Evolutionary conservation across 306 rosid species (phyloP).

Genomic region (Leucaena leucocephala): DNA sequence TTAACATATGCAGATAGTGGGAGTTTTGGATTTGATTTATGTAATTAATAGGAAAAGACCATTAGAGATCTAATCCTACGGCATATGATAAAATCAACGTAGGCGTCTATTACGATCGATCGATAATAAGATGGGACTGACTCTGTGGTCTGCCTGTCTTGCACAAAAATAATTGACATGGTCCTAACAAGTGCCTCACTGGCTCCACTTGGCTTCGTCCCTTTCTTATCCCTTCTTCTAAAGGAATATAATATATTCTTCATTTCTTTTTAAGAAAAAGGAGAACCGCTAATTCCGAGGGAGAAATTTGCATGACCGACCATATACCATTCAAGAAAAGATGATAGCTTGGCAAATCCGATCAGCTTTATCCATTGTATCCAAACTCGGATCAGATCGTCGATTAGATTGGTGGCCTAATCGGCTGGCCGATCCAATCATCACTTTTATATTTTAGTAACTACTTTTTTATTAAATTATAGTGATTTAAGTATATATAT

Average conservation of each 20-base stretch:
- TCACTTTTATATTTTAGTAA: too few species aligned
- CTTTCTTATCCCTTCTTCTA: neutral
- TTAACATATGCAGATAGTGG: neutral
- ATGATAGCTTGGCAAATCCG: neutral
- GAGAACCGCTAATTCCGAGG: constrained; percentile 32
- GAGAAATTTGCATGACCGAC: constrained; percentile 9
- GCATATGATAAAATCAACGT: neutral
- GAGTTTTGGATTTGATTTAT: neutral
- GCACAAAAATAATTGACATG: constrained; percentile 27
- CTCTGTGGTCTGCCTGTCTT: neutral
- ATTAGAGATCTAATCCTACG: neutral
- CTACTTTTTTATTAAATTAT: too few species aligned
- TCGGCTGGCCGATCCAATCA: too few species aligned
- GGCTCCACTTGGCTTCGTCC: neutral
- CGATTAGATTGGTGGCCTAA: too few species aligned
- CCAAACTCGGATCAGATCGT: too few species aligned
- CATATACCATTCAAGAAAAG: neutral
- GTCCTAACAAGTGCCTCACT: neutral
- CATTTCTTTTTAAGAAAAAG: too few species aligned
- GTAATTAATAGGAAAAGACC: neutral
- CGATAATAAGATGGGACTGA: constrained; percentile 6
- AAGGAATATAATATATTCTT: neutral
- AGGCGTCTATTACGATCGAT: neutral
- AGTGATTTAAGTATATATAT: too few species aligned
- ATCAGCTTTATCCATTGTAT: neutral